phyloP scores from a whole-genome alignment of 2,329 filamentous ascomycete genomes.

The Fusarium siculi region DNA sequence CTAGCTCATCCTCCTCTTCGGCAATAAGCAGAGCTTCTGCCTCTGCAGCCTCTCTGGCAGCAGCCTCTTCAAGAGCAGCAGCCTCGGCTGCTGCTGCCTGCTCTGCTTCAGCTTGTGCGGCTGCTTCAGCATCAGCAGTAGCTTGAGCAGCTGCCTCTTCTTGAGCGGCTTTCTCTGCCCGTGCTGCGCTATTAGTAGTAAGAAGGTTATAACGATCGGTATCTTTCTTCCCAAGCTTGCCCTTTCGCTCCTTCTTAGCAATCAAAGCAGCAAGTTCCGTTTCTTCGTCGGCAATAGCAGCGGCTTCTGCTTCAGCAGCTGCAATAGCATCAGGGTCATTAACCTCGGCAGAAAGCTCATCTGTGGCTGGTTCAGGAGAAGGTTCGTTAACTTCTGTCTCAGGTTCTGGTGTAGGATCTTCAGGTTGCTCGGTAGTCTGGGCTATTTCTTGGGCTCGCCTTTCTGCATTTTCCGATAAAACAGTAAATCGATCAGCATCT shows the following conservation, averaged over 20 bases:
- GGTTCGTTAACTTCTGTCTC: conserved; percentile 22
- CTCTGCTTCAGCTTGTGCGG: conserved; percentile 25
- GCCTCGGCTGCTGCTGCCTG: conserved; percentile 25
- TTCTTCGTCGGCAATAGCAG: conserved; percentile 45
- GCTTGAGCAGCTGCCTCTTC: conserved; percentile 36
- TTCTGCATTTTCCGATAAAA: conserved; percentile 24
- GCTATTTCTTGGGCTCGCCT: conserved; percentile 29
- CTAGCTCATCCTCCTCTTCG: conserved; percentile 42
- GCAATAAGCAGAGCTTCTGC: conserved; percentile 31
- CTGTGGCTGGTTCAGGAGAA: conserved; percentile 15
- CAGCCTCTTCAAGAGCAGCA: conserved; percentile 21
- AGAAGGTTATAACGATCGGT: conserved; percentile 56
- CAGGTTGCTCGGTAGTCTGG: conserved; percentile 42
- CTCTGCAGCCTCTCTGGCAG: conserved; percentile 30
- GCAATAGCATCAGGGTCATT: conserved; percentile 4
- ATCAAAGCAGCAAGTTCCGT: conserved; percentile 52
- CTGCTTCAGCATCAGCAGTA: conserved; percentile 21
- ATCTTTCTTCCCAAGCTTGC: conserved; percentile 56
- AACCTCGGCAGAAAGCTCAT: conserved; percentile 14
- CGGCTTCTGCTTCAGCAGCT: conserved; percentile 13
- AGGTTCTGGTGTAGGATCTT: neutral
- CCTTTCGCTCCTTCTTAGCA: conserved; percentile 58
- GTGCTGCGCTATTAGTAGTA: conserved; percentile 46
- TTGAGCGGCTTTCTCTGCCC: conserved; percentile 37
- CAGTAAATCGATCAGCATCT: conserved; percentile 30